These are phyloP conservation scores for Podospora tetraspora DNA, from an alignment of 495 filamentous ascomycete species.

Conservation along the genomic window DNA sequence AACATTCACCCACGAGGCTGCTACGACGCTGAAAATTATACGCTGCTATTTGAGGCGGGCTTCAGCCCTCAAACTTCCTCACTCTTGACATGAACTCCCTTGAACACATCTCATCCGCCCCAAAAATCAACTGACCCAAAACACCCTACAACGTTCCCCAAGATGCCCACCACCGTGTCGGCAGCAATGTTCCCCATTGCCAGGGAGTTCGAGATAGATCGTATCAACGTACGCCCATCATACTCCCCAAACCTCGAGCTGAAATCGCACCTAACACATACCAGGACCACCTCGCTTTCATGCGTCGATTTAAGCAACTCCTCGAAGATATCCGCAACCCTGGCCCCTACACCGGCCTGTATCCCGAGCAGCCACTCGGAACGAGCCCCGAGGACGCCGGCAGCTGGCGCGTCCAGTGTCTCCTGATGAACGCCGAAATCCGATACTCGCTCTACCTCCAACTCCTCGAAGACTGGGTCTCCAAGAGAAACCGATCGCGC, in stretches of 20 bases:
- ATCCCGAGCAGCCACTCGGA: not conserved
- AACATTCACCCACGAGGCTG: not conserved
- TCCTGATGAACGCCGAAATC: constrained; percentile 15
- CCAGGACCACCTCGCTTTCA: constrained; percentile 1
- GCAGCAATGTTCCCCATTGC: not conserved
- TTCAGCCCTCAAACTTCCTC: no score
- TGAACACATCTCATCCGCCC: not conserved
- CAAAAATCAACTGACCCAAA: not conserved
- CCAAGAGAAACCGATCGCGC: not conserved
- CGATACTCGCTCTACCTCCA: constrained; percentile 8
- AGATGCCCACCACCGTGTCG: not conserved
- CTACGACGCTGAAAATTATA: not conserved
- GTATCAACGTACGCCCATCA: not conserved
- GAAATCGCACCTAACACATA: not conserved
- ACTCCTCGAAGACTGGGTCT: constrained; percentile 9
- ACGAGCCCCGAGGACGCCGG: not conserved
- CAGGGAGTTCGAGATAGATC: not conserved
- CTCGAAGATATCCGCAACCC: not conserved
- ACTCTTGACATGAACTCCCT: no score
- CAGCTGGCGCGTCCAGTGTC: constrained; percentile 2
- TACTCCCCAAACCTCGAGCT: no score
- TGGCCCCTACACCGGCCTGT: not conserved
- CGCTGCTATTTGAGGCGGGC: not conserved
- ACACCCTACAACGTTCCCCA: no score
- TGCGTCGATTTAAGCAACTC: constrained; percentile 3